Percentiles rank a stretch among this genome's conserved stretches.
Evolutionary conservation across 345 rosid genomes (phyloP).

Genomic region (Sisymbrium irio): DNA sequence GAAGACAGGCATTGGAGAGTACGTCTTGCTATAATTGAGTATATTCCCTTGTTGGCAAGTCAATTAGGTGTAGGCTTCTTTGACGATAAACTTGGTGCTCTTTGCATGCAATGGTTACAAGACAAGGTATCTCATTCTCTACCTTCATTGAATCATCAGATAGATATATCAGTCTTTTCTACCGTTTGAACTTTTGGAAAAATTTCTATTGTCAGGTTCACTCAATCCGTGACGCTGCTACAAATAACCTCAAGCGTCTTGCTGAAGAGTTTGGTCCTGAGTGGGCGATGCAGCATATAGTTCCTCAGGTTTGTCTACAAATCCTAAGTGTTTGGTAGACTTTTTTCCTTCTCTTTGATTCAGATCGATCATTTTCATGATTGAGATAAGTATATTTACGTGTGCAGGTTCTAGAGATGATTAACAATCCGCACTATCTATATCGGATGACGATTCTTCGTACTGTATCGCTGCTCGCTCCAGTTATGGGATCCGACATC

Average conservation of each 20-base stretch:
- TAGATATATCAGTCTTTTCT: neutral
- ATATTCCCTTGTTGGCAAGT: slow-evolving; percentile 90
- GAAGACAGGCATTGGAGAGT: slow-evolving; percentile 99
- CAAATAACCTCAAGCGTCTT: slow-evolving; percentile 87
- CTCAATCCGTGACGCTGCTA: slow-evolving; percentile 92
- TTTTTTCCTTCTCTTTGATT: slow-evolving; percentile 1
- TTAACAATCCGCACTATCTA: slow-evolving; percentile 78
- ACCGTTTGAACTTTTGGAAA: neutral
- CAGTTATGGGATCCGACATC: slow-evolving; percentile 84
- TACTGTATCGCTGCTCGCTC: slow-evolving; percentile 78
- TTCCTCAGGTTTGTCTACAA: slow-evolving; percentile 66
- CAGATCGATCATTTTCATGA: neutral
- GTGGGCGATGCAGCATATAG: slow-evolving; percentile 97
- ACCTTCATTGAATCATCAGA: neutral
- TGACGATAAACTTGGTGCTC: slow-evolving; percentile 75
- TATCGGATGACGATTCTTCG: slow-evolving; percentile 87
- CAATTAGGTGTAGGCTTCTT: slow-evolving; percentile 82
- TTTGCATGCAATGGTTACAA: slow-evolving; percentile 87
- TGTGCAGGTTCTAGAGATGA: slow-evolving; percentile 78
- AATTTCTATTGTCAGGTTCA: slow-evolving; percentile 47
- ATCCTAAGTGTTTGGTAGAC: neutral
- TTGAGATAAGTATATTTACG: neutral
- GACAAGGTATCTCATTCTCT: slow-evolving; percentile 52
- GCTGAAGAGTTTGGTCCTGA: slow-evolving; percentile 99
- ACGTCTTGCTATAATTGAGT: slow-evolving; percentile 91